Evolutionary conservation across 139 green algal species (phyloP).

Genomic region (Micractinium sp.): DNA sequence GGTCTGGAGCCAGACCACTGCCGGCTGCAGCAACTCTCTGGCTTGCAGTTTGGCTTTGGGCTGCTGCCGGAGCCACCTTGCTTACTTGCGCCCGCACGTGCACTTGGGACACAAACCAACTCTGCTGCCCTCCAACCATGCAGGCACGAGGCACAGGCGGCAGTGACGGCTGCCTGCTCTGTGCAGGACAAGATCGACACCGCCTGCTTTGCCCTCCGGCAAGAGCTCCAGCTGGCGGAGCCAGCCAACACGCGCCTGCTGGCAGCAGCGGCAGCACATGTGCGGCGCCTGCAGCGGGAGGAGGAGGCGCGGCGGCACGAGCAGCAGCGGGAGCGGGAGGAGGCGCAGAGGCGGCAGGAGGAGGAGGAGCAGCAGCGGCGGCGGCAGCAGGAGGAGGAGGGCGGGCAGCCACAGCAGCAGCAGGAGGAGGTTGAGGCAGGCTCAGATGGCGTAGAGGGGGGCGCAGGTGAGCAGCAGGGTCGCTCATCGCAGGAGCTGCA

Average conservation of each 20-base stretch:
- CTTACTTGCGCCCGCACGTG: neutral
- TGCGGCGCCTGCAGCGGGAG: constrained; percentile 17
- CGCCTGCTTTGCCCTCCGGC: neutral
- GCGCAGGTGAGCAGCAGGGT: neutral
- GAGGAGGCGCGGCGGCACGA: neutral
- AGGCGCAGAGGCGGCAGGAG: neutral
- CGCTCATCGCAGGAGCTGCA: neutral
- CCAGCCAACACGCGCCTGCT: neutral
- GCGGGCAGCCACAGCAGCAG: neutral
- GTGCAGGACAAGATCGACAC: constrained; percentile 32
- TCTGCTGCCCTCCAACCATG: neutral
- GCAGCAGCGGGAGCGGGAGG: neutral
- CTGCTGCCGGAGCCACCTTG: neutral
- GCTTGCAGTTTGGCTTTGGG: neutral
- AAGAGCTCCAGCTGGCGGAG: neutral
- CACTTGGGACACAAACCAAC: neutral
- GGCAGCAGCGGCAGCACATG: neutral
- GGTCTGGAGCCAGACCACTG: neutral
- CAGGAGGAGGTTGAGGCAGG: neutral
- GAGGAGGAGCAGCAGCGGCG: constrained; percentile 7
- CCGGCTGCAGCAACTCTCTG: too few species aligned
- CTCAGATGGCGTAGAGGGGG: neutral
- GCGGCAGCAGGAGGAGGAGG: neutral
- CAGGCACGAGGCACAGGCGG: neutral
- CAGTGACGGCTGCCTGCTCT: neutral